Conservation (phyloP, 306 rosid species). For the Lathyrus aphaca region DNA sequence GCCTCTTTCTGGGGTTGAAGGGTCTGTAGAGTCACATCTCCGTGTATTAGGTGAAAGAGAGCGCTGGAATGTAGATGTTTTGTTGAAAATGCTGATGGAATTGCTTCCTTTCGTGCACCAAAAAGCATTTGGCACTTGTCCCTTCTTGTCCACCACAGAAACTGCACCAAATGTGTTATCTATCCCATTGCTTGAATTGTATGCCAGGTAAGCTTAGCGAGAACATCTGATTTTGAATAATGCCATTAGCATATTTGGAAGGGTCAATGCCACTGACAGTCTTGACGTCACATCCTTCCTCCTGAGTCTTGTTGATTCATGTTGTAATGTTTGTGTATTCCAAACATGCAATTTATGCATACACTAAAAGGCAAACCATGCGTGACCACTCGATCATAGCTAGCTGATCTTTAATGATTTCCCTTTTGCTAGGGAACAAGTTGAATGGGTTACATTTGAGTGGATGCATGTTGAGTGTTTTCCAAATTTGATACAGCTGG, state of each 20-base stretch:
- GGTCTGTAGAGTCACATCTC: slow-evolving; percentile 89
- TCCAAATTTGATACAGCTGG: slow-evolving; percentile 80
- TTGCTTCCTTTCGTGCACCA: slow-evolving; percentile 70
- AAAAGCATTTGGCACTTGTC: slow-evolving; percentile 77
- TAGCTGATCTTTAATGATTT: slow-evolving; percentile 43
- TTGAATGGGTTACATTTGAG: slow-evolving; percentile 86
- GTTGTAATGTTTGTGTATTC: slow-evolving; percentile 24
- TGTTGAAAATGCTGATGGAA: slow-evolving; percentile 72
- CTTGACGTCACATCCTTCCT: slow-evolving; percentile 25
- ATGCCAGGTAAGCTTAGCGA: slow-evolving; percentile 66
- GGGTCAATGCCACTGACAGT: slow-evolving; percentile 29
- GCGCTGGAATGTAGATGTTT: slow-evolving; percentile 90
- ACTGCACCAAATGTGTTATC: slow-evolving; percentile 60
- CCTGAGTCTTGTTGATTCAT: slow-evolving; percentile 15
- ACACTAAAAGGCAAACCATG: slow-evolving; percentile 9
- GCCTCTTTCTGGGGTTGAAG: slow-evolving; percentile 98
- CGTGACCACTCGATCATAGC: slow-evolving; percentile 21
- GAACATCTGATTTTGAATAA: slow-evolving; percentile 30
- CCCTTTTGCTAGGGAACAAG: slow-evolving; percentile 64
- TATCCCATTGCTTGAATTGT: slow-evolving; percentile 72
- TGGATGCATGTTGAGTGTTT: slow-evolving; percentile 93
- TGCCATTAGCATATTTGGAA: slow-evolving; percentile 34
- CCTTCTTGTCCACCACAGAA: slow-evolving; percentile 65
- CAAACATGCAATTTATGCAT: slow-evolving; percentile 2
- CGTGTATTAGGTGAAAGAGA: slow-evolving; percentile 91